Evolutionary conservation across 305 asterid genomes (phyloP).

Genomic region (Stenogyne calaminthoides): DNA sequence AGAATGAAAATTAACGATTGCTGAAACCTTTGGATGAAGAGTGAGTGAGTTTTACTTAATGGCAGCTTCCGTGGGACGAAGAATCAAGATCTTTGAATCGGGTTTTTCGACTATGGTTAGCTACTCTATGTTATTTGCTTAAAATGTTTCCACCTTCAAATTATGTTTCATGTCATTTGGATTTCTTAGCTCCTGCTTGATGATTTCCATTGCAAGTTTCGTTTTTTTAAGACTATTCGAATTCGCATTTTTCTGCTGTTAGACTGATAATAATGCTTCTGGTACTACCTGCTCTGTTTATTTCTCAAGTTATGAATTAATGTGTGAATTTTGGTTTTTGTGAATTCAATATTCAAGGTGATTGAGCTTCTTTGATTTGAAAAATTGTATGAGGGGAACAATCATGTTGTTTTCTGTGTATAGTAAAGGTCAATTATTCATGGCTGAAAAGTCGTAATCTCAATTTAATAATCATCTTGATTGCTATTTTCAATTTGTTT

Average conservation of each 20-base stretch:
- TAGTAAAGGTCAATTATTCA: constrained; percentile 38
- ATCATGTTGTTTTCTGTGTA: constrained; percentile 24
- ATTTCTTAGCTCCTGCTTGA: background rate
- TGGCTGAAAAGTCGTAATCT: constrained; percentile 29
- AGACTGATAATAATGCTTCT: background rate
- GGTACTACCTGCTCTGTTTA: no score
- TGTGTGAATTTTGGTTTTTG: background rate
- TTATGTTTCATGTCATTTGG: constrained; percentile 26
- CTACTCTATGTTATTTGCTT: constrained; percentile 39
- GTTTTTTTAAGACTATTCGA: constrained; percentile 24
- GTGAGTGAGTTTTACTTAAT: constrained; percentile 42
- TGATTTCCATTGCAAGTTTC: constrained; percentile 19
- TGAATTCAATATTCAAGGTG: background rate
- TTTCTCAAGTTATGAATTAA: no score
- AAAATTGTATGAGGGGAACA: constrained; percentile 21
- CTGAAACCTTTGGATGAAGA: constrained; percentile 32
- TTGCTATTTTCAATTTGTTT: constrained; percentile 28
- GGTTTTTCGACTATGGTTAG: constrained; percentile 57
- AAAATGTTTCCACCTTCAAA: constrained; percentile 13
- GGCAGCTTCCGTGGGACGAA: constrained; percentile 45
- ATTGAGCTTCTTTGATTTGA: constrained; percentile 26
- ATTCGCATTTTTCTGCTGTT: constrained; percentile 35
- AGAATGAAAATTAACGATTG: background rate
- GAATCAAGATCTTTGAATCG: constrained; percentile 50
- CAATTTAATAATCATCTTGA: constrained; percentile 21